Evolutionary conservation across 1,284 basidiomycete species (phyloP), one percentile per base, ranked within the genome.

Genomic region (Austroboletus niveus): DNA sequence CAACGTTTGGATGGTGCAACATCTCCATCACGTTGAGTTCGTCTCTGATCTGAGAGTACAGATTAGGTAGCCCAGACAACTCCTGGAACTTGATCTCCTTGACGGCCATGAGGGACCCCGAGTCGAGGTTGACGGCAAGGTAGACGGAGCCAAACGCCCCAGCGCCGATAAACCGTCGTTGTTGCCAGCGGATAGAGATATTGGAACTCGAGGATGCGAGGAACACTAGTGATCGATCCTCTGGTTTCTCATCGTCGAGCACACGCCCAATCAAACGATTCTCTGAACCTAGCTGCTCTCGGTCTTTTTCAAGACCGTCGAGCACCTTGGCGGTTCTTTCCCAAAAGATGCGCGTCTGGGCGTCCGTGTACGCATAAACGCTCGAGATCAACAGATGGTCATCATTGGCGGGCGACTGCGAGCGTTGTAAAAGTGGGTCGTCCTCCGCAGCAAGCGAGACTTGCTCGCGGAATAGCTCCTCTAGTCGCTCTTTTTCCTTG

Each of bases 71-170:
- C 31, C 89, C 86, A 44, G 91, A 80, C 47, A 95, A 72, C 72
- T 99, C 97, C 68, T 98, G 94, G 70, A 98, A 97, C 54, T 95
- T 92, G 69, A 99, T 96, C 75, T 99, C 97, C 74, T 99, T 99
- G 65, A 99, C 97, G 5, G 97, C 97, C 94, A 99, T 98, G 52
- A 98, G 85, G 35, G 92, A 91, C 46, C 96, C 94, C 2, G 93
- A 90, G 68, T 99, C 97, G 53, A 99, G 80, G 68, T 99, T 99
- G 72, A 99, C 92, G 20, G 95, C 97, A 40, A 94, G 81, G 69
- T 99, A 99, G n/a, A 99, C 97, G 11, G 89, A 93, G 20, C 95
- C 95, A 66, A 98, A 98, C 9, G 97, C 96, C 22, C 97, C 97
- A 32, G 94, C 88, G 46, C 97, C 97, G 61, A 99, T 98, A 72